Conservation (phyloP, 1,284 basidiomycete genomes). For the Cutaneotrichosporon sp. region DNA sequence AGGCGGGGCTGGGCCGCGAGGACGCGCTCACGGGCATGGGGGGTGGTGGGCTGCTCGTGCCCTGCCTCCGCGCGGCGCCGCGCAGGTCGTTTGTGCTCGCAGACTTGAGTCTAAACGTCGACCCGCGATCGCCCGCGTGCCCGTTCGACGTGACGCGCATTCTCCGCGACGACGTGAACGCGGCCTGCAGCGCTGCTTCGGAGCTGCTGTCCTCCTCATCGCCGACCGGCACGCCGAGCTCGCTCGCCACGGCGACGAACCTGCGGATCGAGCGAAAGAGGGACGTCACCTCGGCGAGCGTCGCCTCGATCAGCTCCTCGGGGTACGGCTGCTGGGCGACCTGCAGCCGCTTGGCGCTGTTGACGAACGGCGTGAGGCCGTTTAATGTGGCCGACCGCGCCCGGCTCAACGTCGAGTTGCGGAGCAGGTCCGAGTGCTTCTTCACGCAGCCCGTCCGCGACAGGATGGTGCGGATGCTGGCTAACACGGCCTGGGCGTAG, state of each 20-base stretch:
- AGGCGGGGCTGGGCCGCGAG: slow-evolving; percentile 19
- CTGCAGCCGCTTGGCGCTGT: slow-evolving; percentile 1
- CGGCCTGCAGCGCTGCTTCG: background rate
- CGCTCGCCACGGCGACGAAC: slow-evolving; percentile 6
- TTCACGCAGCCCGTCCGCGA: slow-evolving; percentile 81
- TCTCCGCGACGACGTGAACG: slow-evolving; percentile 5
- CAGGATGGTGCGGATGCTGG: slow-evolving; percentile 74
- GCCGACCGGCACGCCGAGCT: background rate
- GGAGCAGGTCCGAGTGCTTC: slow-evolving; percentile 73
- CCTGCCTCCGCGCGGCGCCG: slow-evolving; percentile 43
- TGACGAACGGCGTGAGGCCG: slow-evolving; percentile 7
- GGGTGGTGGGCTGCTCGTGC: slow-evolving; percentile 42
- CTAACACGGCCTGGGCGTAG: background rate
- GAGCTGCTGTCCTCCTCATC: slow-evolving; percentile 1
- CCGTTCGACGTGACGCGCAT: slow-evolving; percentile 6
- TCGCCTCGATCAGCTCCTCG: slow-evolving; percentile 9
- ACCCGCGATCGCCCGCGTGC: background rate
- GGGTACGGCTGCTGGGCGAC: background rate
- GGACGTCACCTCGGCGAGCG: slow-evolving; percentile 1
- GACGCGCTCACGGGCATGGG: slow-evolving; percentile 20
- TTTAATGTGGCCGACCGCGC: background rate
- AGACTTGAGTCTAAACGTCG: slow-evolving; percentile 39
- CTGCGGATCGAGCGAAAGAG: slow-evolving; percentile 3
- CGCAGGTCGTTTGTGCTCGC: slow-evolving; percentile 63
- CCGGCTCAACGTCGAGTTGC: background rate